Evolutionary conservation across 2,329 filamentous ascomycete genomes (phyloP).

Genomic region (Fusarium heterosporum): DNA sequence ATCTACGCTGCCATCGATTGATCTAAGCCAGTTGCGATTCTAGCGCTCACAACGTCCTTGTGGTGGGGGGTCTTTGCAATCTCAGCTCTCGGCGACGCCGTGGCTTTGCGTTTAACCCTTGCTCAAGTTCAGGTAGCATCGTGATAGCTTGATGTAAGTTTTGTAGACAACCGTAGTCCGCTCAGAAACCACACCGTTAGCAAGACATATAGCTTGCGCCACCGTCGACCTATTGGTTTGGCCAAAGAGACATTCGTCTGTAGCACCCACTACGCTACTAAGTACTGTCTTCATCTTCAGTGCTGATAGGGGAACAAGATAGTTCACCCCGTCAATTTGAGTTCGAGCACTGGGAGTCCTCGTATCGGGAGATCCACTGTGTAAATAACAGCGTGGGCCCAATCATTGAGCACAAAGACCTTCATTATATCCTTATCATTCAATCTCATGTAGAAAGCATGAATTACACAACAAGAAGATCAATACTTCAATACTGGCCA

Average conservation of each 20-base stretch:
- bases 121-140: neutral
- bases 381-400: neutral
- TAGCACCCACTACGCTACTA: no score
- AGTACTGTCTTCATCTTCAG: no score
- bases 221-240: no score
- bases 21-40: conserved; percentile 8
- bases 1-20: conserved; percentile 1
- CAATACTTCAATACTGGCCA: neutral
- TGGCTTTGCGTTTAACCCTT: conserved; percentile 1
- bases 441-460: neutral
- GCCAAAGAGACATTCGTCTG: no score
- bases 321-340: no score
- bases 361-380: neutral
- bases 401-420: neutral
- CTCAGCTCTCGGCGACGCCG: conserved; percentile 22
- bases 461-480: neutral
- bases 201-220: no score
- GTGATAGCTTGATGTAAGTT: no score
- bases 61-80: neutral
- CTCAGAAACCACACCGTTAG: no score
- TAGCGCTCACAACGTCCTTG: conserved; percentile 1
- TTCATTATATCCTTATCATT: neutral
- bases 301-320: no score
- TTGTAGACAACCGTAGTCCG: no score
- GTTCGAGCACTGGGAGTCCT: neutral